Evolutionary conservation across 192 early-diverging fungal species (phyloP).

Genomic region (Chytriomyces sp.): DNA sequence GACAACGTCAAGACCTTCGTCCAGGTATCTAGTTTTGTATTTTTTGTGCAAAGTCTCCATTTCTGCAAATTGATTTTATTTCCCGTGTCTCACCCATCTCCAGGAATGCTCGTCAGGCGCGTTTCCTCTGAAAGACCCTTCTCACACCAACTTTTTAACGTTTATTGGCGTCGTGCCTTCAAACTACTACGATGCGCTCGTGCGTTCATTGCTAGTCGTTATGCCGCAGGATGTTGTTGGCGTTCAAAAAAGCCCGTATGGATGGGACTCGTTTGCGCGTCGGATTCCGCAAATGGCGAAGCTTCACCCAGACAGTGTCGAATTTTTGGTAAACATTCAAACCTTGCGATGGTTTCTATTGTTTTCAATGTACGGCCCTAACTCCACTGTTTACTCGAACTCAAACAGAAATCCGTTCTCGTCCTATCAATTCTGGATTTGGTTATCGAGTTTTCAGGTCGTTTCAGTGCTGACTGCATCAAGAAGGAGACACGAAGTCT

Average conservation of each 20-base stretch:
- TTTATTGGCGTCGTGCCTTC: conserved; percentile 45
- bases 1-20: conserved; percentile 31
- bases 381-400: too few relatives aligned
- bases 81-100: too few relatives aligned
- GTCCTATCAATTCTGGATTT: conserved; percentile 46
- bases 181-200: conserved; percentile 54
- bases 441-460: conserved; percentile 24
- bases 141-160: conserved; percentile 45
- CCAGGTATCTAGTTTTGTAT: conserved; percentile 13
- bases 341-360: not conserved
- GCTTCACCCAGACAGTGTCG: conserved; percentile 40
- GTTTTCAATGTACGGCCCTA: conserved; percentile 1
- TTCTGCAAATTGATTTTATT: too few relatives aligned
- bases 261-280: conserved; percentile 52
- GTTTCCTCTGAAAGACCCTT: conserved; percentile 42
- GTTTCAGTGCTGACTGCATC: conserved; percentile 27
- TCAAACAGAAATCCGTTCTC: conserved; percentile 35
- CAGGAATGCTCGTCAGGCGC: conserved; percentile 19
- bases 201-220: conserved; percentile 48
- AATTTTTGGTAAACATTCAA: conserved; percentile 33
- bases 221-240: conserved; percentile 55
- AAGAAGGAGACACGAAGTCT: conserved; percentile 49
- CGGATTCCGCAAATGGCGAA: conserved; percentile 36
- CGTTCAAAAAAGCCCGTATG: conserved; percentile 52
- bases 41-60: not conserved